phyloP scores from a whole-genome alignment of 192 early-diverging fungal genomes.

The Coemansia sp. region DNA sequence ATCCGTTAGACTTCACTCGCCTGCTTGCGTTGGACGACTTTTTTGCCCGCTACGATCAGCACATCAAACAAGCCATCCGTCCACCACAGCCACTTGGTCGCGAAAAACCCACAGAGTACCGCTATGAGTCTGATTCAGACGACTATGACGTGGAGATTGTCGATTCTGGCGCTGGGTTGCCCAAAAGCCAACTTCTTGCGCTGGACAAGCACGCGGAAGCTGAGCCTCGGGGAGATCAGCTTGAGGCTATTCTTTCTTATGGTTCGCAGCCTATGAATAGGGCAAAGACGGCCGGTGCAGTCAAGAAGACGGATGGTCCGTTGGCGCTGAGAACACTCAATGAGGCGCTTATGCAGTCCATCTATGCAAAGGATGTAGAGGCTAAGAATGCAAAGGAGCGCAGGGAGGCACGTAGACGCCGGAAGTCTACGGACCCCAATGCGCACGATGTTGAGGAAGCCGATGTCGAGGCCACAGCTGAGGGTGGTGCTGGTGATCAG shows the following conservation, averaged over 20 bases:
- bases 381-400: neutral
- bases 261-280: slow-evolving; percentile 38
- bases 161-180: too few species aligned
- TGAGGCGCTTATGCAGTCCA: slow-evolving; percentile 21
- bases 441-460: slow-evolving; percentile 5
- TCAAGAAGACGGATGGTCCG: slow-evolving; percentile 16
- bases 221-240: too few species aligned
- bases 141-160: slow-evolving; percentile 30
- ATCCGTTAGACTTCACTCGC: slow-evolving; percentile 32
- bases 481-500: neutral
- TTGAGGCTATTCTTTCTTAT: slow-evolving; percentile 25
- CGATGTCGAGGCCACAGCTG: neutral
- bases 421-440: neutral
- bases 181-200: too few species aligned
- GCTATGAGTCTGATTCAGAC: slow-evolving; percentile 19
- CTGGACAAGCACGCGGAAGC: too few species aligned
- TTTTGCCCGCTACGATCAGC: slow-evolving; percentile 14
- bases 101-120: neutral
- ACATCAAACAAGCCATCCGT: neutral
- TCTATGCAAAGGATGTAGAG: slow-evolving; percentile 22
- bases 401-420: neutral
- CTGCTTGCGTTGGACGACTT: slow-evolving; percentile 19
- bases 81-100: neutral
- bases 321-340: slow-evolving; percentile 28
- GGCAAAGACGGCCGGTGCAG: neutral